Evolutionary conservation across 768 basidiomycete species (phyloP), one percentile per base, ranked within the genome.

Genomic region (Hirschioporus abietinus): DNA sequence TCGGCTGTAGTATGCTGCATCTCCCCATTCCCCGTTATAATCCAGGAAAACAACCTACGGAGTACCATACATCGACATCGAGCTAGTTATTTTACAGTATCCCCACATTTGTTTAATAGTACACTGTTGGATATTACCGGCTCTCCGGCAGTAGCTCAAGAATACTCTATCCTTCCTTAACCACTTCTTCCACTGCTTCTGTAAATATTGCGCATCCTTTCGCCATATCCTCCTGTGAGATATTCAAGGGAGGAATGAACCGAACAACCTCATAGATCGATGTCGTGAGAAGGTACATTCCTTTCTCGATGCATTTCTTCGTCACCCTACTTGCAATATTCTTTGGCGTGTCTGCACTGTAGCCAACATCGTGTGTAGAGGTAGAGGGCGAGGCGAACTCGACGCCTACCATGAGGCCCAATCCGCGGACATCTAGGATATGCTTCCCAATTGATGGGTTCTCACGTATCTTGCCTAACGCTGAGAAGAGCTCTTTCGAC

Each of bases 211-310:
- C 72, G 66, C 80, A 81, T 0, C 91, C 91, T 73, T 87, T 86
- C 71, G 77, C 81, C 79, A 97, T 78, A 74, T 98, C 93, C 74
- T 82, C 84, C 76, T 86, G 76, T 25, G 83, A 85, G 68, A 96
- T 85, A 74, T 93, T 96, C 71, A 98, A 77, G 18, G 96, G 86
- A 4, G 96, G 96, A 72, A 99, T 98, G 81, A 99, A 97, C 73
- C 95, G 82, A 66, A 97, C 80, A 17, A 90, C 90, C 75, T 96
- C 91, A 75, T 91, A 96, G 26, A 92, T 83, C 63, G 91, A 93
- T 26, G 96, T 97, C 15, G 96, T 96, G 66, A 98, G 80, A 57
- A 96, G 85, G 63, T 97, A 75, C 80, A 98, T 77, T 24, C 92
- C 94, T 74, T 92, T 89, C 74, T 95, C 91, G 68, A 93, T 81